These are phyloP conservation scores for Aphanoascus verrucosus DNA, from an alignment of 2,329 filamentous ascomycete species.

Conservation along the genomic window DNA sequence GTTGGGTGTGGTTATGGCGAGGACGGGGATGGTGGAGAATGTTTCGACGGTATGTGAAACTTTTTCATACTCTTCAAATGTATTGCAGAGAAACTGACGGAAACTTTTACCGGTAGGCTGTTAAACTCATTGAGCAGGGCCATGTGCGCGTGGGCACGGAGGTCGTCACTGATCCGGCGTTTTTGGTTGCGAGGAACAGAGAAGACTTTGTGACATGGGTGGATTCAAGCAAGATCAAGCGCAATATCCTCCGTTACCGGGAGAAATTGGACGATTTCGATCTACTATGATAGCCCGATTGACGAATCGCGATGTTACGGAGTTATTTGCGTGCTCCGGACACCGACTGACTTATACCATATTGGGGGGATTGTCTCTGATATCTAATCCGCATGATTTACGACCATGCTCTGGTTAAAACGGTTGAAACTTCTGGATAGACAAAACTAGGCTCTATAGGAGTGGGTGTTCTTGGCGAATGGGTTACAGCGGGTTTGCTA, in stretches of 20 bases:
- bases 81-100: not conserved
- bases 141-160: conserved; percentile 88
- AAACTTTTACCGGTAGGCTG: conserved; percentile 24
- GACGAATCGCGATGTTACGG: not conserved
- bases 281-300: conserved; percentile 63
- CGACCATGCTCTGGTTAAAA: too few relatives aligned
- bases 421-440: not conserved
- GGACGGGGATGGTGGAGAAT: conserved; percentile 82
- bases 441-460: not conserved
- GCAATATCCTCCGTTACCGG: conserved; percentile 86
- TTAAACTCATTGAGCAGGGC: conserved; percentile 82
- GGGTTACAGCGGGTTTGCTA: not conserved
- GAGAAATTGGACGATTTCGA: conserved; percentile 96
- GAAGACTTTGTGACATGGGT: conserved; percentile 98
- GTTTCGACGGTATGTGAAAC: conserved; percentile 57
- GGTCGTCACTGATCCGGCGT: conserved; percentile 80
- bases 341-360: not conserved
- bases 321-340: not conserved
- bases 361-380: not conserved
- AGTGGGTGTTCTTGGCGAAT: not conserved
- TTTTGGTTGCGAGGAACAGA: conserved; percentile 75
- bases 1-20: conserved; percentile 81
- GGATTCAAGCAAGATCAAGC: conserved; percentile 92
- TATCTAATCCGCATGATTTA: not conserved
- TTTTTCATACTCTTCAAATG: conserved; percentile 7